These are phyloP conservation scores for Pachysolen tannophilus DNA, from an alignment of 805 yeast species.

Conservation along the genomic window DNA sequence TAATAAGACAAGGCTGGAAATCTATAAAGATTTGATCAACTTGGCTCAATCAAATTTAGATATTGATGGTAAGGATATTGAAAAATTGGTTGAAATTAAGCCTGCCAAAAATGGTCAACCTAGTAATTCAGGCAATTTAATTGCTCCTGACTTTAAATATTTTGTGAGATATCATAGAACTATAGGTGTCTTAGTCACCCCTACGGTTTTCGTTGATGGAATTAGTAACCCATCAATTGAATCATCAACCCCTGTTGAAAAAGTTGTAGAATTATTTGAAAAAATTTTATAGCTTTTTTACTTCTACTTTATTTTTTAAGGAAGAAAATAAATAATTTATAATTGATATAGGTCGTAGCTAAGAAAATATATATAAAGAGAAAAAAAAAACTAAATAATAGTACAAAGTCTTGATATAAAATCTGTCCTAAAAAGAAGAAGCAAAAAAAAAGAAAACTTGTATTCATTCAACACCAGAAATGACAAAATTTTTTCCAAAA, in stretches of 20 bases:
- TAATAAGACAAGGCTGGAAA: constrained; percentile 44
- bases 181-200: constrained; percentile 78
- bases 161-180: constrained; percentile 69
- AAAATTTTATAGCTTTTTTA: constrained; percentile 15
- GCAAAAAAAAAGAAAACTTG: not conserved
- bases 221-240: constrained; percentile 48
- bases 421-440: not conserved
- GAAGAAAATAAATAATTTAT: too few species aligned
- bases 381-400: too few species aligned
- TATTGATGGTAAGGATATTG: constrained; percentile 22
- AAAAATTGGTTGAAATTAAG: constrained; percentile 23
- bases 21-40: constrained; percentile 44
- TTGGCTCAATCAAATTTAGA: constrained; percentile 37
- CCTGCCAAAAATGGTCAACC: constrained; percentile 22
- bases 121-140: constrained; percentile 48
- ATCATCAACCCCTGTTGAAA: constrained; percentile 48
- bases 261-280: constrained; percentile 32
- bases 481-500: constrained; percentile 25
- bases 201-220: constrained; percentile 70
- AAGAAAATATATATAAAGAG: too few species aligned
- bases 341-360: too few species aligned
- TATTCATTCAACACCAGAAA: constrained; percentile 35
- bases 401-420: too few species aligned
- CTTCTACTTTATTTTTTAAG: constrained; percentile 31
- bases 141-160: constrained; percentile 59